phyloP scores from a whole-genome alignment of 192 early-diverging fungal genomes.

The Globomyces pollinis-pini region DNA sequence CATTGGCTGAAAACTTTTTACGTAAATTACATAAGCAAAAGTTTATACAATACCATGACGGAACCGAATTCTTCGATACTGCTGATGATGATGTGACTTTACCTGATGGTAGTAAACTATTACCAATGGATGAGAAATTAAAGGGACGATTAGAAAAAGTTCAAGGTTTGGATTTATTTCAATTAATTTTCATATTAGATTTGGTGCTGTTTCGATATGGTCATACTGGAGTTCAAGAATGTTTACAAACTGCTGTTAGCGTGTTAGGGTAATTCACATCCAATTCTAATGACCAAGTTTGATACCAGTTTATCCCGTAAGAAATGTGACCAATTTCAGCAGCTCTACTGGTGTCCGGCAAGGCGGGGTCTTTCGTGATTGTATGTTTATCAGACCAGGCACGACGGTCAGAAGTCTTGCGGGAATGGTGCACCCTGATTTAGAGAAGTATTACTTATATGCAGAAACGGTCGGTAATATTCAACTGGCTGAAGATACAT shows the following conservation, averaged over 20 bases:
- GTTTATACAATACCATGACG: constrained; percentile 41
- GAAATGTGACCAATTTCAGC: constrained; percentile 62
- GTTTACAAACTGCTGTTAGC: constrained; percentile 55
- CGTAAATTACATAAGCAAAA: constrained; percentile 44
- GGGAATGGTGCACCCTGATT: constrained; percentile 57
- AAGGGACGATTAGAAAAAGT: constrained; percentile 26
- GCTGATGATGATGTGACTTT: constrained; percentile 12
- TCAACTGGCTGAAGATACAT: constrained; percentile 55
- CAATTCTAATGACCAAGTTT: constrained; percentile 13
- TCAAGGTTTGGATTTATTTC: constrained; percentile 18
- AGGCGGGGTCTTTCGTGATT: constrained; percentile 63
- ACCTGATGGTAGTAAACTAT: constrained; percentile 14
- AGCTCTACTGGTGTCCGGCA: constrained; percentile 15
- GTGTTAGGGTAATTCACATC: constrained; percentile 43
- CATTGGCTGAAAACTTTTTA: constrained; percentile 37
- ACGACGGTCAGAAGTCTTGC: constrained; percentile 75
- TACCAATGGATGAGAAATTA: constrained; percentile 26
- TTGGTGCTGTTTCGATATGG: constrained; percentile 78
- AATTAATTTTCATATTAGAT: too few relatives aligned
- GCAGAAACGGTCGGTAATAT: constrained; percentile 70
- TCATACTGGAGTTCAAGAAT: constrained; percentile 70
- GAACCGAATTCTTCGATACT: constrained; percentile 38
- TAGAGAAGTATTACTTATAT: constrained; percentile 57
- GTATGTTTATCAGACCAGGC: constrained; percentile 59
- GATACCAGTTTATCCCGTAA: constrained; percentile 69